These are phyloP conservation scores for Fusarium incarnatum DNA, from an alignment of 2,329 filamentous ascomycete species.

Conservation along the genomic window DNA sequence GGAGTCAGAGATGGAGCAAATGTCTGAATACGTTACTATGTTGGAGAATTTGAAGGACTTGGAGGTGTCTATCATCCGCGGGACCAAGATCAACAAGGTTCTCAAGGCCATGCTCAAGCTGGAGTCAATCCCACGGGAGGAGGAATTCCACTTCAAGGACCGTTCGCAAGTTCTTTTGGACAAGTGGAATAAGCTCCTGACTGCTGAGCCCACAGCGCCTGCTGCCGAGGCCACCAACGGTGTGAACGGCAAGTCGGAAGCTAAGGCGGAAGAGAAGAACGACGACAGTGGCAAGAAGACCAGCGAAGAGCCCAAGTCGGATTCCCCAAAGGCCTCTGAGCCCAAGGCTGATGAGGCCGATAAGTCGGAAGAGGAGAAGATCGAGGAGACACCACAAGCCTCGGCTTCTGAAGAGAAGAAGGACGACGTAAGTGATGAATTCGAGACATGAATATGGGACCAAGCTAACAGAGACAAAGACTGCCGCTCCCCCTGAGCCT, in stretches of 20 bases:
- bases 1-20: conserved; percentile 82
- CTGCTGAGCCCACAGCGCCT: conserved; percentile 63
- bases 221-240: conserved; percentile 58
- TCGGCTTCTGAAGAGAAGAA: conserved; percentile 41
- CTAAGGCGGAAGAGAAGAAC: conserved; percentile 57
- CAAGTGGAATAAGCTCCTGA: conserved; percentile 89
- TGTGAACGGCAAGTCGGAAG: conserved; percentile 59
- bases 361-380: conserved; percentile 23
- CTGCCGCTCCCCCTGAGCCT: conserved; percentile 49
- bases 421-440: conserved; percentile 52
- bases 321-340: conserved; percentile 47
- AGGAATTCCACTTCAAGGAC: conserved; percentile 88
- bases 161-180: conserved; percentile 83
- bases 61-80: conserved; percentile 87
- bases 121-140: conserved; percentile 84
- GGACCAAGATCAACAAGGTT: conserved; percentile 98
- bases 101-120: conserved; percentile 94
- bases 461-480: conserved; percentile 36
- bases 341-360: conserved; percentile 47
- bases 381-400: conserved; percentile 28
- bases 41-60: conserved; percentile 84
- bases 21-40: conserved; percentile 82
- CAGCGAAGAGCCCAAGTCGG: conserved; percentile 54
- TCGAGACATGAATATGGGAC: background rate
- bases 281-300: conserved; percentile 55